Base-by-base conservation (phyloP, 208 protist genomes). In the Trypanosoma boissoni region DNA sequence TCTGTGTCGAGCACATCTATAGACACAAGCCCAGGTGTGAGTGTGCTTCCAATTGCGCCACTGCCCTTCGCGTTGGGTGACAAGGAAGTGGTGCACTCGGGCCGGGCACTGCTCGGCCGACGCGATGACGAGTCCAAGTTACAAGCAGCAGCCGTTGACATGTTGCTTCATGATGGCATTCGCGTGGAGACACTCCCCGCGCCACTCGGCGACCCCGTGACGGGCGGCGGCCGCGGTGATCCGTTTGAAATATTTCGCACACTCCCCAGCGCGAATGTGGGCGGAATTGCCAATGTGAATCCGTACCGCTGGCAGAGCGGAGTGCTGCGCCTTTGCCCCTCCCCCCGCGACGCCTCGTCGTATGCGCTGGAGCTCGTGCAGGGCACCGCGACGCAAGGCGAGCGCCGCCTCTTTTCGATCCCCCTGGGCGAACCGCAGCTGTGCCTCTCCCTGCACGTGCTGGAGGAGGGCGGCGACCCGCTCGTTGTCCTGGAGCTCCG, bases 311-410 rank as follows among this genome's bases (percentile, higher is more conserved):
- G 31, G 16, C 74, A 72, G 18, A 63, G 64, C 26, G 78, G 78
- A 1, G 61, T 62, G 3, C 60, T 85, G 31, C 73, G 78, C 12
- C 78, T 85, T 37, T 66, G 73, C 36, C 73, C 59, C 55, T 41
- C 57, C 24, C 72, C 58, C 49, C 70, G 52, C 39, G 77, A 62
- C 60, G 31, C 62, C 6, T 64, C 58, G 28, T 58, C 56, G 8
- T 92, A 78, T 54, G 72, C 68, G 3, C 69, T 92, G 0, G 86
- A 88, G 66, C 88, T 92, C 48, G 67, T 81, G 2, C 87, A 92
- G 57, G 68, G 68, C 20, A 71, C 78, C n/a, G 58, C 60, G 28
- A 53, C 53, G 37, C 57, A 45, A 52, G 70, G 69, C 50, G 82
- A 89, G 49, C 71, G 76, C 27, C 76, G 82, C 24, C 64, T 92